Evolutionary conservation across 192 early-diverging fungal genomes (phyloP), one percentile per base, ranked within the genome.

Genomic region (Paraglomus occultum): DNA sequence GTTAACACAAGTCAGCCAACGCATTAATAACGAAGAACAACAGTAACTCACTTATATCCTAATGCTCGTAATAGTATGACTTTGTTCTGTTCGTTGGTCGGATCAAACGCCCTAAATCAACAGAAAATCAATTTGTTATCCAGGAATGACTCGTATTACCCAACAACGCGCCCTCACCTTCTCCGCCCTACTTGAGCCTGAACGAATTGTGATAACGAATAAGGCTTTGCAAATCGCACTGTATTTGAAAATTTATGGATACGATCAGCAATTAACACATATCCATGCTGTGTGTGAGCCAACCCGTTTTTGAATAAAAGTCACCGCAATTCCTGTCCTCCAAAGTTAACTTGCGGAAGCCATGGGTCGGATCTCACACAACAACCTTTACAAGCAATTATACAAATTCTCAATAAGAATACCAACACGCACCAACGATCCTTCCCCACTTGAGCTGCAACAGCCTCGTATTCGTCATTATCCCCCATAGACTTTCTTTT

Each of bases 401-500:
- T 8, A n/a, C 7, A 18, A 42, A 68, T 48, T 23, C 22, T 6
- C 20, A 42, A 50, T 20, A 59, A 11, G 43, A 39, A 9, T 12
- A 31, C 1, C 6, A 54, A 45, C n/a, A 67, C n/a, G 65, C 72
- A 80, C 79, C 77, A 78, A 92, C 92, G 45, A 94, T 88, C 18
- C 92, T 86, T 6, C 92, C 92, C 89, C 88, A 90, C 72, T 91
- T 89, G 22, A 90, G 76, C 68, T 88, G 82, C 45, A 87, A 72
- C 11, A 88, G 48, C 12, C 79, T 60, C 12, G 80, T 79, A 39
- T 81, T 84, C 12, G 77, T 90, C 22, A 91, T 74, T 9, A 94
- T 70, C 18, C 86, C 84, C 73, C 80, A 82, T 70, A 94, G 64
- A 64, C 84, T 88, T 76, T 94, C 92, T 71, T 88, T 89, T 49